Base-by-base conservation (phyloP, 169 alveolate species). In the Plasmodium vinckei region DNA sequence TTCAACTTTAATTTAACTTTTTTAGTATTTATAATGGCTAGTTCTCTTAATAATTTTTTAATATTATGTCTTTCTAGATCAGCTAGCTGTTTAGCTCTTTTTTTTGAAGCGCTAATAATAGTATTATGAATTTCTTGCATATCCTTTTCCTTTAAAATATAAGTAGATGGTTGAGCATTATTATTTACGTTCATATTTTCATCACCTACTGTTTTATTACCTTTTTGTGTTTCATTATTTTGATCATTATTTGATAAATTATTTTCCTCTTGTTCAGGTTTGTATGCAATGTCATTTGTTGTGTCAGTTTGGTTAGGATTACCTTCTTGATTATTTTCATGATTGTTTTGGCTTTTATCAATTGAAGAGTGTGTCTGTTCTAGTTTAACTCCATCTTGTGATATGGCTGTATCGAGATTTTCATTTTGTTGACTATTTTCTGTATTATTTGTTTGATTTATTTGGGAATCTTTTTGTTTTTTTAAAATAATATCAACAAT, bases 91-190 rank as follows among this genome's bases (percentile, higher is more conserved):
- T 27, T 69, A 19, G 90, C 82, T 51, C 90, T 82, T 54, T 82
- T 82, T 71, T 82, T 82, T 9, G 90, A 82, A 6, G 90, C 75
- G 10, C 67, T 57, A 56, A 82, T 82, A 54, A 82, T 47, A 21
- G 84, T 82, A 47, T 82, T 56, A 49, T 82, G 90, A 54, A 82
- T 82, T 53, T 67, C 84, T 61, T 82, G 69, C 90, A 82, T 82
- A 15, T 82, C 90, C 19, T 67, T 44, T 56, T 82, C 90, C 13
- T 69, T 61, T 39, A 82, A 71, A 54, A 82, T 82, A 39, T 82
- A 82, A 2, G 90, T 82, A 17, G 90, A 68, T 1, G 75, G 25
- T 13, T 19, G 68, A 27, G 7, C 87, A 5, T 72, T n/a, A 57
- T 33, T 17, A 56, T 72, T 23, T 9, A 17, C 49, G 67, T 9